phyloP scores from a whole-genome alignment of 805 yeast species.

The Teunomyces lycoperdinae region DNA sequence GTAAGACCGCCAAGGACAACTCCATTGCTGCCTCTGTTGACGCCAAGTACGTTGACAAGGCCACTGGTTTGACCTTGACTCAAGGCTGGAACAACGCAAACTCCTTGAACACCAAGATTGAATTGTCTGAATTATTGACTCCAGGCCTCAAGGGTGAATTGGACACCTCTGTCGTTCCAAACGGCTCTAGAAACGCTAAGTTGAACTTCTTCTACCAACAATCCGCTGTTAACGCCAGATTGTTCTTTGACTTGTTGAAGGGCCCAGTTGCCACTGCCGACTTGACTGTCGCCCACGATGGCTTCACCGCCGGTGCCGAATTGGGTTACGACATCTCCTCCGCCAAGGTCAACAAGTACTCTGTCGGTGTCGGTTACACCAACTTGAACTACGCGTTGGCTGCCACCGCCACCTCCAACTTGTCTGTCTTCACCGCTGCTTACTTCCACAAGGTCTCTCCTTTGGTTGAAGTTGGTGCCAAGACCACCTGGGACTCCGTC shows the following conservation, averaged over 20 bases:
- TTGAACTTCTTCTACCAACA: constrained; percentile 88
- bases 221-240: constrained; percentile 90
- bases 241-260: constrained; percentile 90
- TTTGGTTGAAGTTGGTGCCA: constrained; percentile 94
- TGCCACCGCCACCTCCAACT: constrained; percentile 79
- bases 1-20: constrained; percentile 78
- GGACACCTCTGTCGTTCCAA: constrained; percentile 83
- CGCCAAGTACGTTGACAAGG: constrained; percentile 89
- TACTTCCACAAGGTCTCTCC: constrained; percentile 96
- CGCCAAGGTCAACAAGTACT: constrained; percentile 90
- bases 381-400: constrained; percentile 85
- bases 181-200: constrained; percentile 81
- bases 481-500: constrained; percentile 92
- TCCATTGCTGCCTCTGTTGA: constrained; percentile 86
- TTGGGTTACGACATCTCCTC: constrained; percentile 92
- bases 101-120: constrained; percentile 87
- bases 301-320: constrained; percentile 96
- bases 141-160: constrained; percentile 95
- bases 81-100: constrained; percentile 98
- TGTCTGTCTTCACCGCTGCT: constrained; percentile 88
- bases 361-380: constrained; percentile 90
- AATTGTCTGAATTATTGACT: constrained; percentile 85
- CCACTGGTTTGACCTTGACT: constrained; percentile 86
- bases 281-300: constrained; percentile 91
- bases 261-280: constrained; percentile 96